Percentiles rank a stretch among this genome's conserved stretches.
These are phyloP conservation scores for Zanthoxylum bungeanum DNA, from an alignment of 345 rosid species.

Conservation along the genomic window DNA sequence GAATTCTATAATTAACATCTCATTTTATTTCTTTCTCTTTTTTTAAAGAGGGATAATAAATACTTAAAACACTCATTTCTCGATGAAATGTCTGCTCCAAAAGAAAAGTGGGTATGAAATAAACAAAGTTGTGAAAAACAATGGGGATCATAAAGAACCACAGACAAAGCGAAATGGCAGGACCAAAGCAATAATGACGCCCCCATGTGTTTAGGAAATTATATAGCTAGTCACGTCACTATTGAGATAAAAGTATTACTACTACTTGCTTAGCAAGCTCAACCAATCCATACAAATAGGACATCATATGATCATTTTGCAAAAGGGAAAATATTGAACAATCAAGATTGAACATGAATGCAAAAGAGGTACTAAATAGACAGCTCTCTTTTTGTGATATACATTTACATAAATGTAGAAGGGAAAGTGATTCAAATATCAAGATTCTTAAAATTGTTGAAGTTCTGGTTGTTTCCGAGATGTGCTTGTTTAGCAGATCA, in stretches of 20 bases:
- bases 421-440: background rate
- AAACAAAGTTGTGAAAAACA: background rate
- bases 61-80: too few relatives aligned
- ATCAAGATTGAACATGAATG: background rate
- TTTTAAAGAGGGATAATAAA: too few relatives aligned
- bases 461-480: background rate
- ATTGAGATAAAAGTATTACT: conserved; percentile 19
- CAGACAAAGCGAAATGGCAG: conserved; percentile 26
- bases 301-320: conserved; percentile 8
- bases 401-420: background rate
- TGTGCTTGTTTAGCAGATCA: background rate
- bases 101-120: background rate
- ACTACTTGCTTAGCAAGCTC: too few relatives aligned
- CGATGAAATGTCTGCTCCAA: background rate
- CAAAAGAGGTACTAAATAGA: background rate
- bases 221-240: conserved; percentile 38
- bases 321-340: conserved; percentile 10
- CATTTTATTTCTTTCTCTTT: too few relatives aligned
- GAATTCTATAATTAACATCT: too few relatives aligned
- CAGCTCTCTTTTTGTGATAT: background rate
- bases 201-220: conserved; percentile 34
- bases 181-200: conserved; percentile 27
- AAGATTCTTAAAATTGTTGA: background rate
- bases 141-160: background rate
- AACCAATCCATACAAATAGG: conserved; percentile 12